A percentile compares a stretch with the other conserved stretches of the same genome.
Evolutionary conservation across 331 rosid genomes (phyloP).

Genomic region (Acacia pycnantha): DNA sequence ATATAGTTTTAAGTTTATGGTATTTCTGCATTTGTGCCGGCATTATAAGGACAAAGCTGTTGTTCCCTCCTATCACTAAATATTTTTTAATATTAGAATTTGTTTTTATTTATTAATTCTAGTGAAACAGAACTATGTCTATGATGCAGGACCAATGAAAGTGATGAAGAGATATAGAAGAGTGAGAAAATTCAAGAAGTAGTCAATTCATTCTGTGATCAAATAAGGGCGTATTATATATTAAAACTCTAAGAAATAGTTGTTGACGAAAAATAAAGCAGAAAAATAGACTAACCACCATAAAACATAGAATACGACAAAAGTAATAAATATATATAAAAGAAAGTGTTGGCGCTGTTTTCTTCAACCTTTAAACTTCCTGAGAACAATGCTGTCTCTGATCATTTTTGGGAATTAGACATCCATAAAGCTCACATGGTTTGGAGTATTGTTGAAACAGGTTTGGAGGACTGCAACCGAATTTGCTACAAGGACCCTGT

Average conservation of each 20-base stretch:
- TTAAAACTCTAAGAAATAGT: not conserved
- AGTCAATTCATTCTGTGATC: not conserved
- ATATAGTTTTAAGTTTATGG: not conserved
- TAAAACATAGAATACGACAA: not conserved
- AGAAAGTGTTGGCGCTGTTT: not conserved
- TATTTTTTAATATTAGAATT: not conserved
- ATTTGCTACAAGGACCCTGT: constrained; percentile 96
- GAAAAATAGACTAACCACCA: not conserved
- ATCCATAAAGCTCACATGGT: not conserved
- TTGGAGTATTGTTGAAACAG: constrained; percentile 40
- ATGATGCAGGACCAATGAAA: not conserved
- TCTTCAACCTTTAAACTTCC: not conserved
- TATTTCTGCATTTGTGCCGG: constrained; percentile 12
- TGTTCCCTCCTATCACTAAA: not conserved
- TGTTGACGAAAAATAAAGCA: not conserved
- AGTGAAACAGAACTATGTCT: not conserved
- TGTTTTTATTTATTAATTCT: not conserved
- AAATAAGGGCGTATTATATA: not conserved
- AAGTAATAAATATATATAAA: not conserved
- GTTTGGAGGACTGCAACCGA: constrained; percentile 75
- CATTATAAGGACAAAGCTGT: not conserved
- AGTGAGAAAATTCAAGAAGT: not conserved
- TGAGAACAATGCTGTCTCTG: not conserved
- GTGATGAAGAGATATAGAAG: not conserved
- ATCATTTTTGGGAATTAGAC: not conserved